These are phyloP conservation scores for Mycena citricolor DNA, from an alignment of 1,284 basidiomycete species.

Conservation along the genomic window DNA sequence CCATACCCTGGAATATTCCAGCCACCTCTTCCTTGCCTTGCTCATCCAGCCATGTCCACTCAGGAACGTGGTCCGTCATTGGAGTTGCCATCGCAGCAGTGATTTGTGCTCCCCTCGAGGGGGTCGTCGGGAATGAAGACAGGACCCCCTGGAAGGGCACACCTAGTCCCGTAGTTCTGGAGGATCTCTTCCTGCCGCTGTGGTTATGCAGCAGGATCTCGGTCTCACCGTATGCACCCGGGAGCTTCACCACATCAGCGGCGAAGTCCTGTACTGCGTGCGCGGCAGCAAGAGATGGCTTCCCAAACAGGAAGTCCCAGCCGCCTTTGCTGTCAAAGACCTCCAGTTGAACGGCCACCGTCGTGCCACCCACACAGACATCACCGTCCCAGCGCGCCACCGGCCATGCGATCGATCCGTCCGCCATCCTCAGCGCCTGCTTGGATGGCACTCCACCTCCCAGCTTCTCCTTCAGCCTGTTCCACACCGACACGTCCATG, in stretches of 20 bases:
- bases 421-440: conserved; percentile 11
- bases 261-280: conserved; percentile 8
- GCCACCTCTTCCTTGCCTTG: background rate
- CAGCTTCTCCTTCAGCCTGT: background rate
- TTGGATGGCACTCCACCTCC: conserved; percentile 1
- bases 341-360: conserved; percentile 1
- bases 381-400: conserved; percentile 3
- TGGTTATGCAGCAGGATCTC: background rate
- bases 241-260: conserved; percentile 4
- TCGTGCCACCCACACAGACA: background rate
- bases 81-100: background rate
- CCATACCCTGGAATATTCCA: background rate
- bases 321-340: conserved; percentile 14
- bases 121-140: conserved; percentile 7
- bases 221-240: background rate
- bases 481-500: conserved; percentile 10
- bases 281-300: conserved; percentile 10
- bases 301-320: conserved; percentile 16
- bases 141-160: conserved; percentile 6
- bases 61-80: too few relatives aligned
- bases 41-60: background rate
- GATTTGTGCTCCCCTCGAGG: conserved; percentile 5
- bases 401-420: conserved; percentile 1
- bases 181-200: background rate
- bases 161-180: background rate